Base-by-base conservation (phyloP, 2,329 filamentous ascomycete genomes). In the Huntiella omanensis region DNA sequence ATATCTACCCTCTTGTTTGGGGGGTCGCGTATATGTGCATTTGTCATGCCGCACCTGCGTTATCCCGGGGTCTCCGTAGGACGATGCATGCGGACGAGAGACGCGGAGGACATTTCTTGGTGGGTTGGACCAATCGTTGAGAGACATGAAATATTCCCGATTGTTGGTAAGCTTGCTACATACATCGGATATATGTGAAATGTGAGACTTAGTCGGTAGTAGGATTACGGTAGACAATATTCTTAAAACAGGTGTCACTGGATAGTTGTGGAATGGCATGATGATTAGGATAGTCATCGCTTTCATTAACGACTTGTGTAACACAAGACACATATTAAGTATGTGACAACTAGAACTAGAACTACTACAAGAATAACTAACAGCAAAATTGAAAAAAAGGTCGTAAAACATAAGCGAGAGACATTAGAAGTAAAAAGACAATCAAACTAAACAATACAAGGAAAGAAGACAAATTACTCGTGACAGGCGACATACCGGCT, bases 371-470 rank as follows among this genome's bases (percentile, higher is more conserved):
- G 2, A 16, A 33, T 17, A 19, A 43, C 10, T 6, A 43, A n/a
- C 3, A 19, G 17, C 13, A 7, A 34, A 11, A 15, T n/a, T 33
- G 13, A 16, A 19, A 12, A 5, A 15, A 5, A 19, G 17, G 17
- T 39, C 33, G 19, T 28, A 39, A 34, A 45, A 34, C 13, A 28
- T 28, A 28, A 28, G 22, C 22, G 22, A 8, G 22, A 28, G 22
- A 28, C 22, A 28, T 28, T 28, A 28, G 22, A 28, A 28, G 22
- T 19, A 28, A 28, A 10, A 28, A 28, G 22, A 28, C 8, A 5
- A 46, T 17, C 28, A 48, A 33, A 39, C 16, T 35, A 16, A 35
- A 28, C 4, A 36, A 33, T 15, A 44, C 16, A 48, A 48, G 13
- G 11, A 44, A 36, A 35, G 19, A 13, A 16, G 15, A 13, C 36